Base-by-base conservation (phyloP, 371 early-diverging fungal species). In the Spiromyces aspiralis region DNA sequence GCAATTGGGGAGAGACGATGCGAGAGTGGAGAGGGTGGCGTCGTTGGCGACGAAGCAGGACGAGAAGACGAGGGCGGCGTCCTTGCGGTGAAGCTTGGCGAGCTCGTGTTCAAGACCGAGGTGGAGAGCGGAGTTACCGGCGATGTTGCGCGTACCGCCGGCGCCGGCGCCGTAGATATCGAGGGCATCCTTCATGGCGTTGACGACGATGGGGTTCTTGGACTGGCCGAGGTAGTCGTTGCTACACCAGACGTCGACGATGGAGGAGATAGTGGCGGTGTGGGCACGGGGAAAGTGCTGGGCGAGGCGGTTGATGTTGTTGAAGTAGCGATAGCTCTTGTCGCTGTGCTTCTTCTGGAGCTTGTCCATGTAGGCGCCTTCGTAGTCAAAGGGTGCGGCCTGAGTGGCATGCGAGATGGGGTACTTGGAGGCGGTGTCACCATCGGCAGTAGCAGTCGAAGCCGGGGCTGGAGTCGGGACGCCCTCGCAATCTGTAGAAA, bases 31-130 rank as follows among this genome's bases (percentile, higher is more conserved):
- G 21, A 97, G 68, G 4, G 93, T 92, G 20, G 95, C 95, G 62
- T 97, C 98, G 69, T 97, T 97, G 60, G 98, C 98, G 12, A 97
- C 98, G 67, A 87, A 95, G 79, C 98, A 97, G 48, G 95, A 95
- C 13, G 95, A 90, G 59, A 97, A 97, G 27, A 97, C 91, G 23
- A 97, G 79, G 12, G 95, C 95, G 1, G 87, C 83, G 35, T 84
- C 81, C 60, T 90, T 89, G 58, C 82, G 81, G 73, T 97, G 98
- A 48, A 97, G 73, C 53, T 80, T 70, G 1, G 98, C 95, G 54
- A 97, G 72, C 70, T 90, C 90, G 2, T 76, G 62, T 66, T 97
- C 98, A 12, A 97, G 78, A n/a, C 76, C 79, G 44, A 95, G 72
- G 64, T 97, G 98, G 49, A 93, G 79, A 48, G 84, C 89, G 43